Percentiles rank a stretch among this genome's conserved stretches.
Evolutionary conservation across 192 early-diverging fungal genomes (phyloP).

Genomic region (Podila horticola): DNA sequence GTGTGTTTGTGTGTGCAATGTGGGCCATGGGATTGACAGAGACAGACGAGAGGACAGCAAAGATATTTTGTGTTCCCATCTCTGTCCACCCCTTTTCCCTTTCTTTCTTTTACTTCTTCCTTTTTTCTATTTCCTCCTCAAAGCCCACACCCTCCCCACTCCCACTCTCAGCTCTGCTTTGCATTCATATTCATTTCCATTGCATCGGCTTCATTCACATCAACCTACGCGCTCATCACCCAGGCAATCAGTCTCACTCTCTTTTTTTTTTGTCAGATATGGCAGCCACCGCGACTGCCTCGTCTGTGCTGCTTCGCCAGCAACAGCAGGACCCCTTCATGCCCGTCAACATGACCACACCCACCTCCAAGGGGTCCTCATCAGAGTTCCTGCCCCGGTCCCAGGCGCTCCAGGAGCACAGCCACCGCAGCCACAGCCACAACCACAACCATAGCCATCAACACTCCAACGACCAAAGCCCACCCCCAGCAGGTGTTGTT

Average conservation of each 20-base stretch:
- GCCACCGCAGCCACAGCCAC: not conserved
- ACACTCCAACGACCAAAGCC: not conserved
- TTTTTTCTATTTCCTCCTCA: too few species aligned
- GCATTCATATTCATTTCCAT: too few species aligned
- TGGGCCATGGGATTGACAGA: not conserved
- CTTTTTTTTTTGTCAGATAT: not conserved
- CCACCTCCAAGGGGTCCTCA: not conserved
- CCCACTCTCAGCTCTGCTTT: too few species aligned
- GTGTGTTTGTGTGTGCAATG: constrained; percentile 1
- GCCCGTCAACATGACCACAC: not conserved
- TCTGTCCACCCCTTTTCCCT: not conserved
- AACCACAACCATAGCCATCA: not conserved
- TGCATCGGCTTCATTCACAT: not conserved
- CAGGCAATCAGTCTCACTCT: not conserved
- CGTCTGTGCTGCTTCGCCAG: constrained; percentile 1
- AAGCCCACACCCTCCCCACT: too few species aligned
- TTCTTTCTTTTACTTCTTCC: not conserved
- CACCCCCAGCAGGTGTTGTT: not conserved
- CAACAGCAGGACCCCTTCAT: constrained; percentile 4
- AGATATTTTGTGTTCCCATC: not conserved
- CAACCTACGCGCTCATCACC: not conserved
- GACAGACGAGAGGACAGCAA: too few species aligned
- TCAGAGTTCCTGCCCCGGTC: not conserved
- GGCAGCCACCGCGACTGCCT: constrained; percentile 28
- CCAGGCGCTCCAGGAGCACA: not conserved